These are phyloP conservation scores for Cenchrus fungigraminus DNA, from an alignment of 176 grass and related monocot genomes.

Conservation along the genomic window DNA sequence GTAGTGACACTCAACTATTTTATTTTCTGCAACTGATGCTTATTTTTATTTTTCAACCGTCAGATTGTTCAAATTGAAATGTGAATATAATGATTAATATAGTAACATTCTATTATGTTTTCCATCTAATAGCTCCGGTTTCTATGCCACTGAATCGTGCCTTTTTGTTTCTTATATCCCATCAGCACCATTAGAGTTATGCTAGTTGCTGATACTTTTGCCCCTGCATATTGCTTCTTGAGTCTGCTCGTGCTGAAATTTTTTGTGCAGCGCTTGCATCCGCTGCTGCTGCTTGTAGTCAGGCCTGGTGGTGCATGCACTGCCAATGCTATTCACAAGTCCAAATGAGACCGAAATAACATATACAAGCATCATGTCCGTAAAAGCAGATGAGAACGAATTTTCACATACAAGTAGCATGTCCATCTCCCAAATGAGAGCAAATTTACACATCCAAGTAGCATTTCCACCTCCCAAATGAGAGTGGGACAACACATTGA, in stretches of 20 bases:
- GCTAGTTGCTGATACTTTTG: not conserved
- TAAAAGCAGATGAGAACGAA: not conserved
- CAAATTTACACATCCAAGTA: not conserved
- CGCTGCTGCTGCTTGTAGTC: not conserved
- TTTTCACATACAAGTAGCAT: not conserved
- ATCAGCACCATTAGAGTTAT: not conserved
- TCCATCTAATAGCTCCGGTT: not conserved
- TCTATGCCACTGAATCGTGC: not conserved
- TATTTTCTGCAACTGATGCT: not conserved
- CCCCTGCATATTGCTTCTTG: not conserved
- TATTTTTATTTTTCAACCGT: not conserved
- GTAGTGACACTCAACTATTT: slow-evolving; percentile 13
- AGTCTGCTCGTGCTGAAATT: not conserved
- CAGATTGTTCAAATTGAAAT: not conserved
- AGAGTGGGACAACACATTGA: not conserved
- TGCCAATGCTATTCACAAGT: not conserved
- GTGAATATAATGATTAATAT: not conserved
- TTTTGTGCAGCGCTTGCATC: not conserved
- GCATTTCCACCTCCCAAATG: not conserved
- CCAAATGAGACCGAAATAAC: not conserved
- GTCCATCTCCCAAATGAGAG: not conserved
- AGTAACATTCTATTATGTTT: not conserved
- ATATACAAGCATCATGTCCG: not conserved
- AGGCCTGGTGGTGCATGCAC: not conserved
- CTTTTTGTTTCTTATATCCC: not conserved